Base-by-base conservation (phyloP, 2,329 filamentous ascomycete genomes). In the Hymenoscyphus repandus region DNA sequence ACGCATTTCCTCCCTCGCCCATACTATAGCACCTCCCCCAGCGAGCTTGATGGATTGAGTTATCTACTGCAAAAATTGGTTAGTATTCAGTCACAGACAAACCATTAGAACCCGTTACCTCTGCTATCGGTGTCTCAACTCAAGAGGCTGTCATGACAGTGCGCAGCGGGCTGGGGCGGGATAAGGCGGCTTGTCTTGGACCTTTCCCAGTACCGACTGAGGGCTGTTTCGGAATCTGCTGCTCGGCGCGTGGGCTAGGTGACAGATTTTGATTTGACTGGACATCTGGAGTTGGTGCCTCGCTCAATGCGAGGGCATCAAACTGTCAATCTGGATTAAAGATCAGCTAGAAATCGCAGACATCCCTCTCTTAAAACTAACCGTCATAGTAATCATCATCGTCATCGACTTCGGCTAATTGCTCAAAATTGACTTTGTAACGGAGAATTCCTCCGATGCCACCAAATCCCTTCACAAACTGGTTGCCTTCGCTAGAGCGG, bases 341-440 rank as follows among this genome's bases (percentile, higher is more conserved):
- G 36, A 22, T 51, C 53, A 62, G 56, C 20, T 43, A 7, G 32
- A 55, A 46, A n/a, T 40, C 41, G 12, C 37, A 10, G 2, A 34
- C 45, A n/a, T 20, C 3, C 30, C 12, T n/a, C n/a, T n/a, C 18
- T 31, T 39, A 34, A 37, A 34, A 52, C 52, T 56, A 42, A 79
- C 78, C 82, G 71, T 88, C 85, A 74, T 92, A 90, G 77, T 95
- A 96, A 70, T 97, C 92, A 72, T 91, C 87, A 69, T 93, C 88
- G 70, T 95, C 91, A 67, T 87, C 83, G 67, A 87, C 79, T 70
- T 97, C 93, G 72, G 86, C 87, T 72, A 99, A 81, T 74, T 99
- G 95, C 75, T 99, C 95, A 75, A 99, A 99, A 79, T 99, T 99
- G 79, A 99, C 90, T 79, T 96, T 96, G 84, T 99, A 99, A 64